Conservation (phyloP, 164 flowering plant genomes). For the Akebia trifoliata region DNA sequence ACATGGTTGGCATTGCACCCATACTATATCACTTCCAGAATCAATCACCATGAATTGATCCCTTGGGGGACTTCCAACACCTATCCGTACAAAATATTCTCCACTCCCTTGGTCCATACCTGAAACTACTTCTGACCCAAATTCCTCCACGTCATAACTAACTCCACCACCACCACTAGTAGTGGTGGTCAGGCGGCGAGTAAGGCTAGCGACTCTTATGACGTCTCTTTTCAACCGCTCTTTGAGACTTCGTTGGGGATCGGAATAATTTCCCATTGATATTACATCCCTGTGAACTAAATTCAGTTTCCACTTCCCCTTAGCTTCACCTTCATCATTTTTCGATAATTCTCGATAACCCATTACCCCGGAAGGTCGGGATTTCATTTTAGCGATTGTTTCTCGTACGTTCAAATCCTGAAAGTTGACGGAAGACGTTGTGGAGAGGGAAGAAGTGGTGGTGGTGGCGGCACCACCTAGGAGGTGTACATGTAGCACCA, state of each 20-base stretch:
- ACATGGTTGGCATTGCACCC: conserved; percentile 95
- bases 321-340: neutral
- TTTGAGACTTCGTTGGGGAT: conserved; percentile 29
- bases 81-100: conserved; percentile 78
- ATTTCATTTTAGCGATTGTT: conserved; percentile 17
- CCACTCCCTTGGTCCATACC: conserved; percentile 93
- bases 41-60: conserved; percentile 80
- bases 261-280: conserved; percentile 1
- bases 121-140: conserved; percentile 83
- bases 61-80: conserved; percentile 83
- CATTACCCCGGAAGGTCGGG: neutral
- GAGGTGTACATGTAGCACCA: conserved; percentile 12
- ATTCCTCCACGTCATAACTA: conserved; percentile 36
- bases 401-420: conserved; percentile 40
- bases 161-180: conserved; percentile 12
- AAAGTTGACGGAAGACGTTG: neutral
- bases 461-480: conserved; percentile 13
- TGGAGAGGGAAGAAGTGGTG: conserved; percentile 12
- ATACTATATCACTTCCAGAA: conserved; percentile 80
- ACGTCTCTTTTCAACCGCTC: conserved; percentile 51
- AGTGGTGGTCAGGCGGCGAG: conserved; percentile 26
- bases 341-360: conserved; percentile 9
- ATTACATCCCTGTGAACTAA: conserved; percentile 25
- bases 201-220: conserved; percentile 35
- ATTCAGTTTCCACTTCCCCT: conserved; percentile 17